Base-by-base conservation (phyloP, 768 basidiomycete genomes). In the Fomitopsis serialis region DNA sequence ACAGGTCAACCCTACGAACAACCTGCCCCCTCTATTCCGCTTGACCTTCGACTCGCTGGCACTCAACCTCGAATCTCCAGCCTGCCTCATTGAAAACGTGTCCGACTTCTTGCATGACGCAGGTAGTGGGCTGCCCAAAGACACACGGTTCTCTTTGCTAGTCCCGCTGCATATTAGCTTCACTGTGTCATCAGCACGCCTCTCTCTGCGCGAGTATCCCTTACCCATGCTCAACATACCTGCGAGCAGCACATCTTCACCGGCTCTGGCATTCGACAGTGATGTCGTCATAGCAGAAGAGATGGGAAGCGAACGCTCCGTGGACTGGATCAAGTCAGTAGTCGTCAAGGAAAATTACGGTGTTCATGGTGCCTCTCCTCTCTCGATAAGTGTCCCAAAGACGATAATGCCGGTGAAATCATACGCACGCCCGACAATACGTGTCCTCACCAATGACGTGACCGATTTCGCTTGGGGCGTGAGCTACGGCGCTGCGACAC, bases 321-420 rank as follows among this genome's bases (percentile, higher is more conserved):
- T 87, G 32, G 77, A 87, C 56, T 89, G 87, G 84, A 72, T 92
- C 21, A 66, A 82, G 15, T 89, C 85, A 60, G 72, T 76, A 3
- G 75, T 97, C 56, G 70, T 87, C 46, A 77, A 78, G n/a, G 66
- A 71, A 3, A 71, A 80, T 50, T 76, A 79, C 25, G 82, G 81
- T 27, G 65, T 77, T 32, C 71, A 72, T 25, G 80, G 77, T 6
- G 74, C 79, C 25, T 68, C 72, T 1, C 74, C 79, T 5, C 77
- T 94, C 45, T 73, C 72, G 23, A 68, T 94, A 37, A 57, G 70
- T 40, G 76, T 96, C 32, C 92, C 93, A 1, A 97, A 95, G 68
- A 95, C 93, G 0, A 86, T 92, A 53, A 96, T 94, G 89, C 89
- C 95, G 0, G 88, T 95, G 61, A 98, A 98, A 70, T 90, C 87